Evolutionary conservation across 805 yeast genomes (phyloP).

Genomic region (Allodekkera sacchari): DNA sequence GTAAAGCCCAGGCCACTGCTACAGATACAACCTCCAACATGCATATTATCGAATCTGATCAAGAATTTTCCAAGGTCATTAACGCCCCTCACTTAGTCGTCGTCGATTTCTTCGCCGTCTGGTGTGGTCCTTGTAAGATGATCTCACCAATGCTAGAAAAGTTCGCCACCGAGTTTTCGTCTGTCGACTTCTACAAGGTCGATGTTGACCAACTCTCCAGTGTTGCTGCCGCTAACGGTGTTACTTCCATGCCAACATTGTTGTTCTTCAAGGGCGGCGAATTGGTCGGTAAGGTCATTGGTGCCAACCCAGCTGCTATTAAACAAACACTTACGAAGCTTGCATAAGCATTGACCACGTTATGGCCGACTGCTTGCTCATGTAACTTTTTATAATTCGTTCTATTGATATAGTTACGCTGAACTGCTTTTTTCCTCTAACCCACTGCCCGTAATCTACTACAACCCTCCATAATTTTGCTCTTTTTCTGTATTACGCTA

Average conservation of each 20-base stretch:
- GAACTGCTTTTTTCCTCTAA: too few relatives aligned
- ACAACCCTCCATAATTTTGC: too few relatives aligned
- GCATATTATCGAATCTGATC: slow-evolving; percentile 31
- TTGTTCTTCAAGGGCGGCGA: slow-evolving; percentile 78
- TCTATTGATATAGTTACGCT: neutral
- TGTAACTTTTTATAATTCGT: neutral
- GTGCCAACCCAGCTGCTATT: slow-evolving; percentile 84
- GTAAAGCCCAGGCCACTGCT: slow-evolving; percentile 6
- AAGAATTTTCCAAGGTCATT: slow-evolving; percentile 63
- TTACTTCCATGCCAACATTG: slow-evolving; percentile 52
- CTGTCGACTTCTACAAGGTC: slow-evolving; percentile 75
- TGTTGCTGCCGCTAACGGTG: slow-evolving; percentile 59
- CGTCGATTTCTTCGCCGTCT: slow-evolving; percentile 92
- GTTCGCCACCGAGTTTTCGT: slow-evolving; percentile 57
- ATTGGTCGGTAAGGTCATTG: slow-evolving; percentile 71
- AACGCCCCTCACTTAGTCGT: slow-evolving; percentile 62
- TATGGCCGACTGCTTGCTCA: too few relatives aligned
- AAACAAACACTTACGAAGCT: slow-evolving; percentile 43
- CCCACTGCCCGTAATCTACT: too few relatives aligned
- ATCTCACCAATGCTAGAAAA: slow-evolving; percentile 90
- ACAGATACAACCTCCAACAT: slow-evolving; percentile 15
- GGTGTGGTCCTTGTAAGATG: slow-evolving; percentile 99
- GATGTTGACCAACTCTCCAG: slow-evolving; percentile 82
- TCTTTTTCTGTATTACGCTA: too few relatives aligned
- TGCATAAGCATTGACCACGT: too few relatives aligned